Percentiles rank a stretch among this genome's conserved stretches.
phyloP scores from a whole-genome alignment of 176 grass and related monocot genomes.

The Phoenix roebelenii region DNA sequence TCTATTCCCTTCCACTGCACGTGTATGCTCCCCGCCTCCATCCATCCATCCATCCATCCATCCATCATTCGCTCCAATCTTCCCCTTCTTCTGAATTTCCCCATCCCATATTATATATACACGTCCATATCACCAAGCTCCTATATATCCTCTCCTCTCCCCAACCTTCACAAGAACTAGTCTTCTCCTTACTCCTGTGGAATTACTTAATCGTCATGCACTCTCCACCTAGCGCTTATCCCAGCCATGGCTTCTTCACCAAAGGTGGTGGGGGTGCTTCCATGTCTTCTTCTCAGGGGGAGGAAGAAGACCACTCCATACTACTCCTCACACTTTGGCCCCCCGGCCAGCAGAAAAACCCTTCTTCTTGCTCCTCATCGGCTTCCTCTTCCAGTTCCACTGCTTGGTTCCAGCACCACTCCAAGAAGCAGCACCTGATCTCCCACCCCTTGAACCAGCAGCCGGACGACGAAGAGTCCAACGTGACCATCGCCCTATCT shows the following conservation, averaged over 20 bases:
- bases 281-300: neutral
- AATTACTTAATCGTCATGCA: too few relatives aligned
- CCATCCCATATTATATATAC: conserved; percentile 24
- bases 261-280: too few relatives aligned
- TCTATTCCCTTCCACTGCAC: conserved; percentile 6
- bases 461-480: conserved; percentile 23
- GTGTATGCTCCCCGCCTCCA: neutral
- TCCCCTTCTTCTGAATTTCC: neutral
- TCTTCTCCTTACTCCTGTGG: too few relatives aligned
- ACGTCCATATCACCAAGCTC: neutral
- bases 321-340: conserved; percentile 80
- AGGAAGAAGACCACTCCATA: conserved; percentile 58
- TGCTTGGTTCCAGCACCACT: conserved; percentile 13
- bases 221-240: neutral
- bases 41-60: conserved; percentile 6
- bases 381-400: conserved; percentile 12
- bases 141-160: too few relatives aligned
- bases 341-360: conserved; percentile 36
- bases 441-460: conserved; percentile 10
- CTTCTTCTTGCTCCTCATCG: conserved; percentile 28
- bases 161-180: too few relatives aligned
- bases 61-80: conserved; percentile 19
- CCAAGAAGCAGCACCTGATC: neutral
- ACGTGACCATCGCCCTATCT: conserved; percentile 50
- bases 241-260: conserved; percentile 10